Conservation (phyloP, 2,329 filamentous ascomycete species). For the Aspergillus carbonarius region DNA sequence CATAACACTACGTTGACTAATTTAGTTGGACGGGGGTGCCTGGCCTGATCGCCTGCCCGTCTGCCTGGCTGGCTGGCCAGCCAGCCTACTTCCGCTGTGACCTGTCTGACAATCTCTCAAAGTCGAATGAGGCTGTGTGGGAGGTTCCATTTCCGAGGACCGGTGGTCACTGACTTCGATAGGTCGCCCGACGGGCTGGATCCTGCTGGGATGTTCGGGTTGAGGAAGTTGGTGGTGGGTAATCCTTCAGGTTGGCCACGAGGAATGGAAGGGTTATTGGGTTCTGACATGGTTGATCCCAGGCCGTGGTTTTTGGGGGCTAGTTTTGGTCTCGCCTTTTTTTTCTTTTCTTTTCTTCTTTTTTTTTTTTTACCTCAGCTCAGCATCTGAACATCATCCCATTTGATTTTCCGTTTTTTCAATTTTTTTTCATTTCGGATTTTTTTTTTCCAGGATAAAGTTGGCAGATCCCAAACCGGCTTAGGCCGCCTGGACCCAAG, state of each 20-base stretch:
- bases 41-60: no score
- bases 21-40: no score
- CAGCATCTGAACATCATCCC: neutral
- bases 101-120: no score
- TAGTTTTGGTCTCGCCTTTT: neutral
- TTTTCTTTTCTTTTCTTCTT: neutral
- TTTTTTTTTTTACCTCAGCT: neutral
- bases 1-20: no score
- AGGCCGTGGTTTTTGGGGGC: neutral
- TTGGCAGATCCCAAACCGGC: neutral
- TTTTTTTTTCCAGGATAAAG: neutral
- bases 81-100: no score
- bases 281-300: constrained; percentile 2
- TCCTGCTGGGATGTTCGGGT: neutral
- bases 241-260: neutral
- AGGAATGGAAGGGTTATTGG: neutral
- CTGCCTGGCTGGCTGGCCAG: no score
- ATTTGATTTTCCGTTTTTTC: neutral
- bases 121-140: neutral
- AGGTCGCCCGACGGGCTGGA: neutral
- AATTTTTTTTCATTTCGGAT: neutral
- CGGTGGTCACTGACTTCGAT: neutral
- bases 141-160: neutral
- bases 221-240: neutral
- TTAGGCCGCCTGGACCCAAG: neutral